Evolutionary conservation across 148 eudicot genomes (phyloP), one percentile per base, ranked within the genome.

Genomic region (Amaranthus cruentus): DNA sequence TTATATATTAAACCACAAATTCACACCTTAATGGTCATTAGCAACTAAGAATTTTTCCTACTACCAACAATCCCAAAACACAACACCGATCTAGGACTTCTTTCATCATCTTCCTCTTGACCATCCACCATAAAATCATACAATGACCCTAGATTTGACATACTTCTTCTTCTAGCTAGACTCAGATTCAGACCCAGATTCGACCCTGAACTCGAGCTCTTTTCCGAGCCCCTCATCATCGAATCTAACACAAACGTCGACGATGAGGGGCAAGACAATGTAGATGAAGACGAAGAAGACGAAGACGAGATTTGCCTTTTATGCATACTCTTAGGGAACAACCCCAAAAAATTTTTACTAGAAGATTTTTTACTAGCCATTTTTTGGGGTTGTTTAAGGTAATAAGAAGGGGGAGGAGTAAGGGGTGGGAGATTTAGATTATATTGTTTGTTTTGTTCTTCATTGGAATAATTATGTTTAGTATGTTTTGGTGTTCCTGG

Each of bases 401-500:
- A 46, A 15, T 71, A 71, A 5, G 75, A 72, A 21, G 75, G 75
- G 18, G 75, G 75, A 21, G 75, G 75, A n/a, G 66, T 72, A 11
- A 59, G 66, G 21, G 66, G 75, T 5, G 75, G 75, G 38, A 18
- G 38, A 28, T 0, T 8, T 7, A 18, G 38, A 28, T 0, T 8
- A 21, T 9, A 15, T 38, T 0, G 51, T 14, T 51, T 53, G 7
- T 68, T 28, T 28, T 68, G n/a, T n/a, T n/a, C 13, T 6, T 38
- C 18, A 49, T 68, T 9, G 3, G 73, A 42, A 10, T 38, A 2
- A n/a, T 63, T 63, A 38, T 14, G 70, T 42, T 21, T 71, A 10
- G 74, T 1, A 86, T 88, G 87, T 57, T 89, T 91, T 2, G 97
- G 97, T 47, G 97, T 91, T 1, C 97, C 97, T 13, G 97, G 93